These are phyloP conservation scores for Paramecium octaurelia DNA, from an alignment of 73 alveolate genomes.

Conservation along the genomic window DNA sequence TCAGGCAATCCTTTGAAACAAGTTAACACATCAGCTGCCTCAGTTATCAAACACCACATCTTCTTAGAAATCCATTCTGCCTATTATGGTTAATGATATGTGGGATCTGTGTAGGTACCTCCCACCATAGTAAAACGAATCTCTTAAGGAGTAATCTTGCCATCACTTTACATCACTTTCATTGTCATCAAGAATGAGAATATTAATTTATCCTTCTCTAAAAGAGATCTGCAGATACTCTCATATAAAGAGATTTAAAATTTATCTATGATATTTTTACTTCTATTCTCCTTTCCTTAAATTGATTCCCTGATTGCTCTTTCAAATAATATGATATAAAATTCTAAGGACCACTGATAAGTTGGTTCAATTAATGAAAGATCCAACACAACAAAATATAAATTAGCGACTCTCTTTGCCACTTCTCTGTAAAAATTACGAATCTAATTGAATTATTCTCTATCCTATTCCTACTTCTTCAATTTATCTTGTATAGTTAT, in stretches of 20 bases:
- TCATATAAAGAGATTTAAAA: slow-evolving; percentile 71
- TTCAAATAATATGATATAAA: slow-evolving; percentile 62
- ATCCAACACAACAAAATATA: slow-evolving; percentile 82
- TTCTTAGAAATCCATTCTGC: slow-evolving; percentile 89
- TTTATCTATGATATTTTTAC: slow-evolving; percentile 74
- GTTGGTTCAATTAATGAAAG: slow-evolving; percentile 82
- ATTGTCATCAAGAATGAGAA: slow-evolving; percentile 87
- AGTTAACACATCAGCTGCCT: slow-evolving; percentile 80
- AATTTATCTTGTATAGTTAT: slow-evolving; percentile 71
- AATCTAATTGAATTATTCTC: slow-evolving; percentile 66
- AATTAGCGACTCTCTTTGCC: slow-evolving; percentile 81
- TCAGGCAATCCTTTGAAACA: slow-evolving; percentile 85
- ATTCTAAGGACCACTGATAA: slow-evolving; percentile 82
- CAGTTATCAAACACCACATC: slow-evolving; percentile 90
- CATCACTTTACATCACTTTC: slow-evolving; percentile 81
- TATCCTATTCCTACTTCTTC: slow-evolving; percentile 65
- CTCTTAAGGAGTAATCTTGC: slow-evolving; percentile 68
- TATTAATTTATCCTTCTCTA: slow-evolving; percentile 91
- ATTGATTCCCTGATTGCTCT: slow-evolving; percentile 70
- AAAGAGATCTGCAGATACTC: slow-evolving; percentile 89
- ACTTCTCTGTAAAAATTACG: slow-evolving; percentile 73
- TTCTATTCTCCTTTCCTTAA: slow-evolving; percentile 63
- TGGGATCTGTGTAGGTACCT: slow-evolving; percentile 88
- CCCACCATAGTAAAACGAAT: slow-evolving; percentile 95
- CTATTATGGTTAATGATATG: slow-evolving; percentile 79